These are phyloP conservation scores for Globisporangium spiculum DNA, from an alignment of 352 stramenopile species.

Conservation along the genomic window DNA sequence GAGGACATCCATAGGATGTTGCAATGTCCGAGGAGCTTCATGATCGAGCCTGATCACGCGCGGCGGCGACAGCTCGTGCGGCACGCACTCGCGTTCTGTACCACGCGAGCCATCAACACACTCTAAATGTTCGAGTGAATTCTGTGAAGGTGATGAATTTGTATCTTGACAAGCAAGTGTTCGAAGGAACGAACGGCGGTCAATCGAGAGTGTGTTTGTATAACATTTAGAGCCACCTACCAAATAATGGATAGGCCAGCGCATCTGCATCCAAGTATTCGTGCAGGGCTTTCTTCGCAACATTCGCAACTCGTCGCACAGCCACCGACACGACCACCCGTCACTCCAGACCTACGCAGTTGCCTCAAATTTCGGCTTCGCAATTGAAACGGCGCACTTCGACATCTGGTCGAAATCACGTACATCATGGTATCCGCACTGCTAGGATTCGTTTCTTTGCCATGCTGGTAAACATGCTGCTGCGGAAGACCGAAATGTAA, in stretches of 20 bases:
- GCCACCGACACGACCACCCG: too few relatives aligned
- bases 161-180: neutral
- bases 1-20: conserved; percentile 68
- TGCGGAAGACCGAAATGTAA: too few relatives aligned
- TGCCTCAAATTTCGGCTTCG: too few relatives aligned
- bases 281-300: neutral
- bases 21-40: conserved; percentile 53
- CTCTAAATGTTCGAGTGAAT: conserved; percentile 1
- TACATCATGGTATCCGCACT: too few relatives aligned
- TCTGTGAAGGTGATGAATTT: neutral
- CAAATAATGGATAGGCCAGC: neutral
- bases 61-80: conserved; percentile 49
- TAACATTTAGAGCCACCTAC: neutral
- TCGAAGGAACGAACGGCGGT: neutral
- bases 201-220: neutral
- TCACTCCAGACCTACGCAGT: too few relatives aligned
- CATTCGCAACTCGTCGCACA: too few relatives aligned
- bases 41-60: conserved; percentile 40
- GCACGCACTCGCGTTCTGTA: conserved; percentile 63
- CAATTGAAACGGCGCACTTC: too few relatives aligned
- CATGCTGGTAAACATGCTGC: too few relatives aligned
- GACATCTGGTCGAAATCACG: too few relatives aligned
- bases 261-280: neutral
- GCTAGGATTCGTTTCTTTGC: too few relatives aligned
- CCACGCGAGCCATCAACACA: conserved; percentile 48